Percentiles rank a stretch among this genome's conserved stretches.
These are phyloP conservation scores for Calamus simplicifolius DNA, from an alignment of 176 grass and related monocot genomes.

Conservation along the genomic window DNA sequence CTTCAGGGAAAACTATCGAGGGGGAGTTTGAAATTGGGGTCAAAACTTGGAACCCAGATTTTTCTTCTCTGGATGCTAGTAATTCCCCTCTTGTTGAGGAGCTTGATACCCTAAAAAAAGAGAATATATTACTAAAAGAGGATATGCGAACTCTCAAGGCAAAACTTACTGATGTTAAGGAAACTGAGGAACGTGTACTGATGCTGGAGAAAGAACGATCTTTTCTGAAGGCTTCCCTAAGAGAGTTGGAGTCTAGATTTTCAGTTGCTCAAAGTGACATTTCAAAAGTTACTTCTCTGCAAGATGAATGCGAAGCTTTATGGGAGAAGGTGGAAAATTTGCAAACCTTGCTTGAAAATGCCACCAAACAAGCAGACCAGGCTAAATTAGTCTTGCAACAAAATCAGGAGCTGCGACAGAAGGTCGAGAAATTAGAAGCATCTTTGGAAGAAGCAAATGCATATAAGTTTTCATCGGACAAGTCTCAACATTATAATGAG, in stretches of 20 bases:
- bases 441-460: constrained; percentile 36
- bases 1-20: constrained; percentile 18
- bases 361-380: constrained; percentile 39
- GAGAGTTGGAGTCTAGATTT: constrained; percentile 40
- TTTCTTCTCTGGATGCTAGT: background rate
- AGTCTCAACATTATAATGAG: constrained; percentile 34
- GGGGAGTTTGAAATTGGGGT: constrained; percentile 7
- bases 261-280: constrained; percentile 44
- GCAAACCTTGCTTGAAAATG: constrained; percentile 40
- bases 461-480: constrained; percentile 35
- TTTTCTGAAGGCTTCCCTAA: constrained; percentile 48
- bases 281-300: constrained; percentile 38
- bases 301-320: constrained; percentile 37
- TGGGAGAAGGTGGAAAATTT: constrained; percentile 58
- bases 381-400: constrained; percentile 26
- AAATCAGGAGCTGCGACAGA: constrained; percentile 43
- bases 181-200: constrained; percentile 51
- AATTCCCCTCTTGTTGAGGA: constrained; percentile 29
- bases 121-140: constrained; percentile 55
- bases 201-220: constrained; percentile 61
- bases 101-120: constrained; percentile 42
- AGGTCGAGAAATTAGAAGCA: constrained; percentile 38
- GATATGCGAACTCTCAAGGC: constrained; percentile 45
- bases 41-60: too few species aligned
- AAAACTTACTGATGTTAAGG: constrained; percentile 41